Conservation (phyloP, 306 rosid genomes). For the Lotus japonicus region DNA sequence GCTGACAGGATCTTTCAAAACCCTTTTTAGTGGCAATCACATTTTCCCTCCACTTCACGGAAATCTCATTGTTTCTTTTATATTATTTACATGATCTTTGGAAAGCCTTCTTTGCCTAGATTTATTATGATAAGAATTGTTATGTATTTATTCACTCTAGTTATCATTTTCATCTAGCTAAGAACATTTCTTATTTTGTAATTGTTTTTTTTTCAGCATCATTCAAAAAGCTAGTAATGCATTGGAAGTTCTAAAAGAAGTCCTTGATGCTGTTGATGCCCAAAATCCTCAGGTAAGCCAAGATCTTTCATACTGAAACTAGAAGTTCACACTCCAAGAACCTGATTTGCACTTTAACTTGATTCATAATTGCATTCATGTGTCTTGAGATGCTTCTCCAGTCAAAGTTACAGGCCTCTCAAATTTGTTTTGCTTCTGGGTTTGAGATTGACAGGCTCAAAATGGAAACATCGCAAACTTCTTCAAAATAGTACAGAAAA, state of each 20-base stretch:
- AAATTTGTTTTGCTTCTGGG: neutral
- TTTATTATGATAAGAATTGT: neutral
- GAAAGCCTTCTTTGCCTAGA: neutral
- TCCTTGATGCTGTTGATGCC: conserved; percentile 70
- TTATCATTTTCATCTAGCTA: neutral
- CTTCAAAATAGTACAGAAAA: neutral
- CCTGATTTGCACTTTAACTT: neutral
- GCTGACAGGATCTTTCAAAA: conserved; percentile 5
- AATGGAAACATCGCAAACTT: neutral
- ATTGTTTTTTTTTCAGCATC: conserved; percentile 49
- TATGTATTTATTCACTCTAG: neutral
- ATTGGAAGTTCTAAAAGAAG: conserved; percentile 76
- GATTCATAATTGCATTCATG: neutral
- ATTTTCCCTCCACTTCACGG: neutral
- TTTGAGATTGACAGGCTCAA: neutral
- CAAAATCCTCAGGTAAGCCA: conserved; percentile 65
- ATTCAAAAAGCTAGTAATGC: conserved; percentile 79
- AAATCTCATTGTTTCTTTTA: neutral
- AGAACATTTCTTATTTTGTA: conserved; percentile 13
- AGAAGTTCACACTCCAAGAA: conserved; percentile 6
- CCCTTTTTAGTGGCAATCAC: neutral
- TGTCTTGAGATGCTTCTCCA: neutral
- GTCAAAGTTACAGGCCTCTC: neutral
- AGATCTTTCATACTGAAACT: conserved; percentile 16
- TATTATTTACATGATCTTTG: neutral